Base-by-base conservation (phyloP, 2,329 filamentous ascomycete genomes). In the Lachnellula arida region DNA sequence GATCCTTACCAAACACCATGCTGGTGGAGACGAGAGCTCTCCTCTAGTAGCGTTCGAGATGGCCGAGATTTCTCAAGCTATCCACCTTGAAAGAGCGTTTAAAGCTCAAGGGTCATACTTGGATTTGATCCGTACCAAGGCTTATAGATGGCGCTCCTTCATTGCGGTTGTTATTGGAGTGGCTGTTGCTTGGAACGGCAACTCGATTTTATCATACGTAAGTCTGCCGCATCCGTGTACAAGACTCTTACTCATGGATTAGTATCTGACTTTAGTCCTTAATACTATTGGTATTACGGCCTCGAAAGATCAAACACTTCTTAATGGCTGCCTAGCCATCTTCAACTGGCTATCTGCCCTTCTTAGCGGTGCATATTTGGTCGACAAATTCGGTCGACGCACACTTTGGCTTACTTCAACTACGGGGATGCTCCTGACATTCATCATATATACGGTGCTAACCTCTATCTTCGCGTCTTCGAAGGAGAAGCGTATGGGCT, bases 1-100 rank as follows among this genome's bases (percentile, higher is more conserved):
- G 1, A 72, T 82, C 2, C 75, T 85, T 3, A 73, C 75, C n/a
- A 76, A 81, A 25, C 77, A 79, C 52, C 79, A 82, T 57, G 77
- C 75, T 43, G 74, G 75, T 34, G 78, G 77, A 19, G 73, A 80
- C 55, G 60, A 65, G 42, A 65, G 71, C 49, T 73, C 72, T 32
- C 51, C 75, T 8, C 70, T 74, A 23, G 76, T 80, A 2, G 72
- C 78, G 56, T 73, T 78, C 55, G 76, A 79, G 55, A 76, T 75
- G 54, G 65, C 71, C 4, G 78, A 81, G 62, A 81, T 81, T 60
- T 71, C 71, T 51, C 71, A 75, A 56, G 76, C 76, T 3, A 71
- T 80, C 22, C 65, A 68, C 37, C 55, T 76, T 15, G 77, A 80
- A 60, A 69, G 71, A 65, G 67, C 57, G 60, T 69, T 61, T 71